Evolutionary conservation across 352 stramenopile species (phyloP).

Genomic region (Aphanomyces euteiches): DNA sequence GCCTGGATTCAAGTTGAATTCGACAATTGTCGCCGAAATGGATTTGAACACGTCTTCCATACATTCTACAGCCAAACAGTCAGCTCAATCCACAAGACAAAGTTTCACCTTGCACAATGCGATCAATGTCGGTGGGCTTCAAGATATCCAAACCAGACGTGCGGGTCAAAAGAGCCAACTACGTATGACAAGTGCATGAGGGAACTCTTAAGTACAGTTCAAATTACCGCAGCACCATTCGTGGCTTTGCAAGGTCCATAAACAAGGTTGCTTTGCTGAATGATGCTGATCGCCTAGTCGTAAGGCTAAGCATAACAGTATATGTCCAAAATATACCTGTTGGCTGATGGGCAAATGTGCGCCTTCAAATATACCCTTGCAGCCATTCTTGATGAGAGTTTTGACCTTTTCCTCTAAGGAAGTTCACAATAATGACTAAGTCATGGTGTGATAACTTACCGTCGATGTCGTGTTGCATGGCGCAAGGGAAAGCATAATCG

Average conservation of each 20-base stretch:
- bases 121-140: slow-evolving; percentile 57
- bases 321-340: slow-evolving; percentile 37
- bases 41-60: slow-evolving; percentile 72
- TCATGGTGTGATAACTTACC: slow-evolving; percentile 36
- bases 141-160: slow-evolving; percentile 54
- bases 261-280: slow-evolving; percentile 78
- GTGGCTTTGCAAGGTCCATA: slow-evolving; percentile 84
- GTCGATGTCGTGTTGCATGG: slow-evolving; percentile 92
- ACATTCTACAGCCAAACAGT: slow-evolving; percentile 49
- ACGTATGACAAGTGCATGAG: not conserved
- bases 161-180: slow-evolving; percentile 65
- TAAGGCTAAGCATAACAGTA: not conserved
- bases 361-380: slow-evolving; percentile 84
- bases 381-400: slow-evolving; percentile 82
- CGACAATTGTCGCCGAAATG: slow-evolving; percentile 59
- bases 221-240: slow-evolving; percentile 63
- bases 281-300: slow-evolving; percentile 57
- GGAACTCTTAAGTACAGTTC: not conserved
- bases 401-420: slow-evolving; percentile 35
- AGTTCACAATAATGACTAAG: too few relatives aligned
- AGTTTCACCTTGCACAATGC: slow-evolving; percentile 59
- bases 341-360: slow-evolving; percentile 79
- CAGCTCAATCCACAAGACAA: slow-evolving; percentile 20
- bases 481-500: slow-evolving; percentile 96
- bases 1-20: slow-evolving; percentile 64